These are phyloP conservation scores for Parietaria judaica DNA, from an alignment of 306 rosid genomes.

Conservation along the genomic window DNA sequence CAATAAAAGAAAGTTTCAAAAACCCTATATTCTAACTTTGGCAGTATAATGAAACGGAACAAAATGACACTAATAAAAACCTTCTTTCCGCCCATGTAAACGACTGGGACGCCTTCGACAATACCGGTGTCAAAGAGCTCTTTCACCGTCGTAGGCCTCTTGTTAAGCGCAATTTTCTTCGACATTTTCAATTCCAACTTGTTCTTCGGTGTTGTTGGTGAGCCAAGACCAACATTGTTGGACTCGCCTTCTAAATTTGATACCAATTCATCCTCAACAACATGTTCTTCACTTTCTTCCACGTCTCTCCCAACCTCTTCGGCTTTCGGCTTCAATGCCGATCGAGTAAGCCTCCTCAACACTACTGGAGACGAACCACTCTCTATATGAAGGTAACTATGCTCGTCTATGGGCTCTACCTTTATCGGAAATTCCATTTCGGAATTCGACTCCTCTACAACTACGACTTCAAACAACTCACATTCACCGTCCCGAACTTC, in stretches of 20 bases:
- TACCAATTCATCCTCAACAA: constrained; percentile 15
- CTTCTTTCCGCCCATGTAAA: constrained; percentile 87
- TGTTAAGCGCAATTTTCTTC: constrained; percentile 45
- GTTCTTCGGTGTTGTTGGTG: constrained; percentile 28
- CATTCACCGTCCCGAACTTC: constrained; percentile 4
- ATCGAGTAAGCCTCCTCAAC: constrained; percentile 38
- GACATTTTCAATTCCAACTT: constrained; percentile 64
- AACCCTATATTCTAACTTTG: constrained; percentile 17
- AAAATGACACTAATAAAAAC: constrained; percentile 27
- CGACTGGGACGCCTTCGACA: constrained; percentile 82
- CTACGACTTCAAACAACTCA: constrained; percentile 18
- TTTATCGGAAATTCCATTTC: constrained; percentile 13
- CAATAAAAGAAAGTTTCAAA: constrained; percentile 12
- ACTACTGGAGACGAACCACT: constrained; percentile 20
- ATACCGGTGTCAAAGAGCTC: constrained; percentile 91
- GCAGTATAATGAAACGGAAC: background rate
- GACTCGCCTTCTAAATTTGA: constrained; percentile 28
- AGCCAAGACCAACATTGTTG: constrained; percentile 14
- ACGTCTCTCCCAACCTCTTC: constrained; percentile 18
- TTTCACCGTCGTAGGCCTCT: constrained; percentile 64
- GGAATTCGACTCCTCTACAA: constrained; percentile 9
- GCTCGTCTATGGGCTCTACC: constrained; percentile 16
- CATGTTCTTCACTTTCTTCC: constrained; percentile 19
- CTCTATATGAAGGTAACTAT: background rate
- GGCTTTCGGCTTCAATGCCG: constrained; percentile 24